Percentiles rank a stretch among this genome's conserved stretches.
Evolutionary conservation across 2,329 filamentous ascomycete genomes (phyloP).

Genomic region (Capronia coronata): DNA sequence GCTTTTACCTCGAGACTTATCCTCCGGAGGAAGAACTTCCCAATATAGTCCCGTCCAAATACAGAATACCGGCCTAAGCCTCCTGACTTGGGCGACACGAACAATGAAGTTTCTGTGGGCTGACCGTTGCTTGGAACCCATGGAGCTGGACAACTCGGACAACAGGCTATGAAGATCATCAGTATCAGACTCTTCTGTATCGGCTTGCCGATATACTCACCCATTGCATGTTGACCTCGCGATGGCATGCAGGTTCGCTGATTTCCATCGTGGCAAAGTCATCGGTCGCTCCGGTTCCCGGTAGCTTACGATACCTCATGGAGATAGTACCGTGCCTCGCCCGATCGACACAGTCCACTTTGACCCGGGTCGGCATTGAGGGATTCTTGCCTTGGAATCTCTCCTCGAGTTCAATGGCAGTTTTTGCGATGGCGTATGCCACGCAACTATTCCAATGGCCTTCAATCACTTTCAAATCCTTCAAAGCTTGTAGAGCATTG

Average conservation of each 20-base stretch:
- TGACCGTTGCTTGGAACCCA: constrained; percentile 20
- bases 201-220: constrained; percentile 3
- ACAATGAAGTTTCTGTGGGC: constrained; percentile 17
- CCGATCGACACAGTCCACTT: constrained; percentile 18
- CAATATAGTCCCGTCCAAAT: no score
- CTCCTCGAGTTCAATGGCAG: constrained; percentile 13
- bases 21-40: no score
- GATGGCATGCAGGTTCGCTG: constrained; percentile 13
- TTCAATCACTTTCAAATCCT: constrained; percentile 14
- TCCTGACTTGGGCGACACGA: constrained; percentile 7
- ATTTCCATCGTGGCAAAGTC: constrained; percentile 6
- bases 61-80: no score
- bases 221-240: constrained; percentile 18
- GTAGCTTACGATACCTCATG: constrained; percentile 12
- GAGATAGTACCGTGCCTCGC: constrained; percentile 10
- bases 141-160: constrained; percentile 18
- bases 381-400: background rate
- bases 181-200: background rate
- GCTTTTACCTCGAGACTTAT: no score
- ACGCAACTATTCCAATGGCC: constrained; percentile 22
- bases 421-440: constrained; percentile 18
- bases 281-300: constrained; percentile 4
- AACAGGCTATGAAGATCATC: constrained; percentile 7
- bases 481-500: constrained; percentile 15
- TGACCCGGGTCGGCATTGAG: constrained; percentile 9